Percentiles rank a stretch among this genome's conserved stretches.
Evolutionary conservation across 768 basidiomycete genomes (phyloP).

Genomic region (Boletellus ananiceps): DNA sequence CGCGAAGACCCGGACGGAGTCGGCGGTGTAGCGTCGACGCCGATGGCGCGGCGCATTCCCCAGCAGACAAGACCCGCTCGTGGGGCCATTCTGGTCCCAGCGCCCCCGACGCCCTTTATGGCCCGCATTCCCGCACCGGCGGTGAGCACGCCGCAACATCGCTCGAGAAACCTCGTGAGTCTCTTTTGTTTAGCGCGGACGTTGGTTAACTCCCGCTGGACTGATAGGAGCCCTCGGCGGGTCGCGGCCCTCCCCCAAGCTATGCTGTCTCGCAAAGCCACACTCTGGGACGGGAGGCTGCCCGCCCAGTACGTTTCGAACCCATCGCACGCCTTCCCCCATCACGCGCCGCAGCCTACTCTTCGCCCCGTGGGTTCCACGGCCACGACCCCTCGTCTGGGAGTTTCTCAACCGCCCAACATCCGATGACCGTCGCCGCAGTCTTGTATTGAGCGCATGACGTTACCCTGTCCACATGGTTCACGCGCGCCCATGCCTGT

Average conservation of each 20-base stretch:
- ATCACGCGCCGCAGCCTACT: conserved; percentile 34
- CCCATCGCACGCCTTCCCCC: conserved; percentile 35
- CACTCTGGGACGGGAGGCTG: conserved; percentile 13
- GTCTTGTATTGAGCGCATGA: conserved; percentile 14
- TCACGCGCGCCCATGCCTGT: conserved; percentile 1
- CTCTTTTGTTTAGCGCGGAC: not conserved
- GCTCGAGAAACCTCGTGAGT: conserved; percentile 14
- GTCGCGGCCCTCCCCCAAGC: conserved; percentile 12
- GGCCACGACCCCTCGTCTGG: conserved; percentile 26
- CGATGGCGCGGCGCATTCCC: conserved; percentile 7
- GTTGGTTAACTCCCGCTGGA: not conserved
- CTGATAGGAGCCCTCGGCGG: conserved; percentile 5
- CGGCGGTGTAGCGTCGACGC: conserved; percentile 11
- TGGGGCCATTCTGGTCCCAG: conserved; percentile 4
- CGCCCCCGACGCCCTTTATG: not conserved
- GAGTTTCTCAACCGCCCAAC: conserved; percentile 21
- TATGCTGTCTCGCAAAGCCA: conserved; percentile 15
- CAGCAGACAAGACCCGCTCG: conserved; percentile 6
- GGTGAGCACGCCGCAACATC: not conserved
- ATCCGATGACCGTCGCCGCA: conserved; percentile 19
- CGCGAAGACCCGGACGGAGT: conserved; percentile 11
- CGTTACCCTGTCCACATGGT: conserved; percentile 6
- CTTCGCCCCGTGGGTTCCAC: conserved; percentile 15
- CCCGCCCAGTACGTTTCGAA: conserved; percentile 18
- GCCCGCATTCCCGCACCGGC: not conserved